Percentiles rank a stretch among this genome's conserved stretches.
phyloP scores from a whole-genome alignment of 2,329 filamentous ascomycete genomes.

The Trichoderma gracile region DNA sequence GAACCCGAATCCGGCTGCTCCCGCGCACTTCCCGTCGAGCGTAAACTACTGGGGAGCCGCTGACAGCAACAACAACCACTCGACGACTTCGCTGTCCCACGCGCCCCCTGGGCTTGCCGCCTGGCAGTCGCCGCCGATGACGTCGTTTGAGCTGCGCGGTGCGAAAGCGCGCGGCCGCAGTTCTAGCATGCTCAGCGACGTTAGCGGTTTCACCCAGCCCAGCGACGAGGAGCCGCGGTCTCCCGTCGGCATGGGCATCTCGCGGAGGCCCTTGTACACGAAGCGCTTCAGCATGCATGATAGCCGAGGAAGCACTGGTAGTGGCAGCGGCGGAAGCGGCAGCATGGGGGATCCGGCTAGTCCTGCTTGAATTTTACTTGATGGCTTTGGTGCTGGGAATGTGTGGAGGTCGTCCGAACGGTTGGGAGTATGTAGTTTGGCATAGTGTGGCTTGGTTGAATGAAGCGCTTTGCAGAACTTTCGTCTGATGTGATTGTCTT shows the following conservation, averaged over 20 bases:
- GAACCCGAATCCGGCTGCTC: constrained; percentile 40
- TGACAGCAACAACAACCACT: constrained; percentile 37
- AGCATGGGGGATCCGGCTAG: constrained; percentile 56
- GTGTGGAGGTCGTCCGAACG: background rate
- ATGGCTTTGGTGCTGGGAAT: too few species aligned
- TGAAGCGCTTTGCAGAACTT: constrained; percentile 22
- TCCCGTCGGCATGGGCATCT: constrained; percentile 24
- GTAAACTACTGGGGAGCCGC: constrained; percentile 39
- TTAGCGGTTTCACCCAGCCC: constrained; percentile 67
- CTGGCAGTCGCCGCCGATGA: constrained; percentile 44
- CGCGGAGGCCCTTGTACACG: constrained; percentile 25
- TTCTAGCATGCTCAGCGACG: constrained; percentile 66
- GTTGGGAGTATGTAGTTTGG: constrained; percentile 13
- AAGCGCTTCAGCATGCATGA: constrained; percentile 30
- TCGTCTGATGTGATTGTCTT: background rate
- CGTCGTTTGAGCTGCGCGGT: constrained; percentile 40
- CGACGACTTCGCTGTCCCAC: constrained; percentile 36
- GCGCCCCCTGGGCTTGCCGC: constrained; percentile 37
- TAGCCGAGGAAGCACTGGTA: constrained; percentile 43
- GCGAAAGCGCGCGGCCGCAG: constrained; percentile 57
- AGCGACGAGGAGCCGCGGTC: constrained; percentile 51
- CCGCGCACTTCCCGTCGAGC: constrained; percentile 38
- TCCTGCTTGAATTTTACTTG: constrained; percentile 36
- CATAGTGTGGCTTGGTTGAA: constrained; percentile 24
- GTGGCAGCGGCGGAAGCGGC: constrained; percentile 51